Evolutionary conservation across 306 rosid species (phyloP), one percentile per base, ranked within the genome.

Genomic region (Cicer yamashitae): DNA sequence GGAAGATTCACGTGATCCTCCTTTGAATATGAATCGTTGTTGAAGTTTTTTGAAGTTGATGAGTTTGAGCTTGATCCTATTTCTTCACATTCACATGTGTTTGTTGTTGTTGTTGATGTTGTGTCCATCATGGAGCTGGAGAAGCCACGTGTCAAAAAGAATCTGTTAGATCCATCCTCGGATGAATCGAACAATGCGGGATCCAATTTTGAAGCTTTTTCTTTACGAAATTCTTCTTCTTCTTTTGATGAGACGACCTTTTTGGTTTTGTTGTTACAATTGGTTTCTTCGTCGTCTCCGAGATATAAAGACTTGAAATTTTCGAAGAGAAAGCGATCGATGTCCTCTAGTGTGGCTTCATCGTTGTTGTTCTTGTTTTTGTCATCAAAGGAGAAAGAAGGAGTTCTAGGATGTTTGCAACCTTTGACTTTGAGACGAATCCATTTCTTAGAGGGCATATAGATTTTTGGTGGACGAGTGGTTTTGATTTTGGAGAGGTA

Each of bases 311-410:
- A 88, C 79, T 85, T 86, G 86, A 91, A 93, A 67, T 93, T 93
- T 80, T 93, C 97, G 0, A 86, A 47, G 70, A 93, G 89, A 14
- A 93, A 91, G 0, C 85, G 89, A 13, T 93, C 97, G 10, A 91
- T 43, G 18, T 91, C 97, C 0, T 88, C 84, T 14, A 93, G 82
- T 1, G 93, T 83, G 9, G 93, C 98, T 7, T 88, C 89, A 10
- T 84, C 90, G 7, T 52, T 39, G 2, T 50, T 75, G 7, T 43
- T 60, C 20, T 1, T 12, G 46, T 1, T 64, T 1, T 20, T 17
- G 54, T 78, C 75, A 50, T 84, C 85, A 0, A 88, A 4, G 39
- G 87, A 84, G 3, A 91, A 56, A 0, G 98, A 93, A 8, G 81
- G 81, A 11, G 97, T 93, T 53, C 80, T 88, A 0, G 96, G 88